Evolutionary conservation across 805 yeast genomes (phyloP).

Genomic region (Barnettozyma sp.): DNA sequence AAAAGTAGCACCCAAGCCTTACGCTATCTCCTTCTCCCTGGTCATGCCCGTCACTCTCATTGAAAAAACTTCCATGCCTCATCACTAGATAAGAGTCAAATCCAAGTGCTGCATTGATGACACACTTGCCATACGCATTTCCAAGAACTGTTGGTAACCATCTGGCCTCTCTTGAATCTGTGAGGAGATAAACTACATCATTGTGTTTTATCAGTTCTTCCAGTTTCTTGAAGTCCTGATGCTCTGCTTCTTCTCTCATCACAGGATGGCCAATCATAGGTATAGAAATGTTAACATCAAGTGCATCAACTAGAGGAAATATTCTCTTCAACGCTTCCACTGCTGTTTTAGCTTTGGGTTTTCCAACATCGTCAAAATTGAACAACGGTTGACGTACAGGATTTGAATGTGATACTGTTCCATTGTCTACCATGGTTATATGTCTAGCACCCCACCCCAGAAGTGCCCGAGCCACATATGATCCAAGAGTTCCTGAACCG

Average conservation of each 20-base stretch:
- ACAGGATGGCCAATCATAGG: conserved; percentile 97
- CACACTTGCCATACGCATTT: conserved; percentile 57
- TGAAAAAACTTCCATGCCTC: conserved; percentile 68
- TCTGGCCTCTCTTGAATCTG: conserved; percentile 93
- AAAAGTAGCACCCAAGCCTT: conserved; percentile 82
- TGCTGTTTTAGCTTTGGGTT: conserved; percentile 71
- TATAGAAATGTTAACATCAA: conserved; percentile 62
- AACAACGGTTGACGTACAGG: conserved; percentile 94
- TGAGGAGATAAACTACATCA: conserved; percentile 72
- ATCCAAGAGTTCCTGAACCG: conserved; percentile 97
- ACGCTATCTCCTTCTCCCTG: conserved; percentile 10
- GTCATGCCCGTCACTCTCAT: background rate
- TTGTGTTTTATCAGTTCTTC: conserved; percentile 50
- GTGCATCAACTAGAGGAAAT: conserved; percentile 67
- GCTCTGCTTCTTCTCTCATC: conserved; percentile 45
- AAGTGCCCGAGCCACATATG: conserved; percentile 78
- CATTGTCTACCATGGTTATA: conserved; percentile 86
- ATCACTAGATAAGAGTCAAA: conserved; percentile 90
- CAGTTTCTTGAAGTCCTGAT: conserved; percentile 45
- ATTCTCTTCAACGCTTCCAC: conserved; percentile 64
- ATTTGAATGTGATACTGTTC: conserved; percentile 82
- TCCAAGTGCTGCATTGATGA: conserved; percentile 90
- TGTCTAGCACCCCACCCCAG: conserved; percentile 92
- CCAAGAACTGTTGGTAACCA: conserved; percentile 95
- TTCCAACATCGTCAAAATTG: conserved; percentile 73